Evolutionary conservation across 345 rosid species (phyloP).

Genomic region (Rubroshorea leprosula): DNA sequence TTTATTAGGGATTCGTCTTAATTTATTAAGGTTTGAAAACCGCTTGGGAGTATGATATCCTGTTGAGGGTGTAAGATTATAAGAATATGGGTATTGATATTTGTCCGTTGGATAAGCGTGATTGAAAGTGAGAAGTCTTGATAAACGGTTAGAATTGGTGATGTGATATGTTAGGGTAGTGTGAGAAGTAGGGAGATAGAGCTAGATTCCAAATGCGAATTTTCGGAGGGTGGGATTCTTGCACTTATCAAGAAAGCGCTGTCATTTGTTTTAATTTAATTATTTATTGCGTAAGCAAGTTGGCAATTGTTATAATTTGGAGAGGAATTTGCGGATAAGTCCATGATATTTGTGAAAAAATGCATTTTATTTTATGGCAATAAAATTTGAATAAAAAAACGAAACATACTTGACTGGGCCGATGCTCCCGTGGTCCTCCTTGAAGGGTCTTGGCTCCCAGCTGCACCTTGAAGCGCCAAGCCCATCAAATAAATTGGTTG

Average conservation of each 20-base stretch:
- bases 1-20: background rate
- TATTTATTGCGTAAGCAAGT: background rate
- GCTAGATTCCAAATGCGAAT: background rate
- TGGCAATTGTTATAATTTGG: no score
- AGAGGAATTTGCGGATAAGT: no score
- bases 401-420: no score
- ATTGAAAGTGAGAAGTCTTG: background rate
- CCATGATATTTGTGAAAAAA: no score
- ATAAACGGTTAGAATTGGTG: background rate
- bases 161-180: background rate
- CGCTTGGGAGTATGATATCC: background rate
- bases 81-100: background rate
- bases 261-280: background rate
- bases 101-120: background rate
- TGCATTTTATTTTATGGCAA: no score
- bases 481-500: no score
- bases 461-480: no score
- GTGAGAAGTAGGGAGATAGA: background rate
- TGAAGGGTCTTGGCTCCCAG: no score
- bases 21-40: background rate
- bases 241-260: background rate
- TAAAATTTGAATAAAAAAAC: no score
- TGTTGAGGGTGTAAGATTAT: background rate
- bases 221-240: constrained; percentile 1
- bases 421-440: no score